Percentiles rank a stretch among this genome's conserved stretches.
Evolutionary conservation across 2,329 filamentous ascomycete genomes (phyloP).

Genomic region (Colletotrichum eremochloae): DNA sequence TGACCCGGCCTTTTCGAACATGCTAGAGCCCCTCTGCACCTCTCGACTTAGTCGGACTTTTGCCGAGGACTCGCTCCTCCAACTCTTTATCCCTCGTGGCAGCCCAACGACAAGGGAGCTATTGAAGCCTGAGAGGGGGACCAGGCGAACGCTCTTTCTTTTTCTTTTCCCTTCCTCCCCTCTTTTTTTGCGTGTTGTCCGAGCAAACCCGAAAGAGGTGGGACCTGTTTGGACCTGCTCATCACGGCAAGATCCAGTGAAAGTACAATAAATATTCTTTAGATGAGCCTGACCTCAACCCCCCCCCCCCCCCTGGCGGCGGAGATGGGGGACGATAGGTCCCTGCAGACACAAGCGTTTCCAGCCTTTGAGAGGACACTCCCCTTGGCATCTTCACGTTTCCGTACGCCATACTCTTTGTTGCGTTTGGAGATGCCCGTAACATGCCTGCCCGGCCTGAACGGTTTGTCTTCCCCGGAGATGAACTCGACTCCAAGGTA

Average conservation of each 20-base stretch:
- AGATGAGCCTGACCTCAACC: not conserved
- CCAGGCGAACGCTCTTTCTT: not conserved
- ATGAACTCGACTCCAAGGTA: not conserved
- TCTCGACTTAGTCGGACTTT: constrained; percentile 7
- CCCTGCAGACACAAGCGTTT: constrained; percentile 33
- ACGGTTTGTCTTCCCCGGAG: constrained; percentile 1
- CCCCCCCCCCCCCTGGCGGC: not conserved
- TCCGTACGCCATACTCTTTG: not conserved
- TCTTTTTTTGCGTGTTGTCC: not conserved
- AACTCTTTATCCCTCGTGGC: constrained; percentile 30
- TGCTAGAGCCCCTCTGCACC: not conserved
- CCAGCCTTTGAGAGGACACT: constrained; percentile 23
- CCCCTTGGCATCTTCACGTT: constrained; percentile 8
- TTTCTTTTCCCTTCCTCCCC: not conserved
- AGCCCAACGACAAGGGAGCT: constrained; percentile 36
- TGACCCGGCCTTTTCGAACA: not conserved
- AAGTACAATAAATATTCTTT: not conserved
- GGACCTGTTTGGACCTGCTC: constrained; percentile 1
- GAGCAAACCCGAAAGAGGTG: constrained; percentile 32
- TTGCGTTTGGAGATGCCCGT: constrained; percentile 16
- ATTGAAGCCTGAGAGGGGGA: constrained; percentile 8
- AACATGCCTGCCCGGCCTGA: constrained; percentile 7
- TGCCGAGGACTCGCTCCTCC: constrained; percentile 16
- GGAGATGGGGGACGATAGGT: constrained; percentile 5
- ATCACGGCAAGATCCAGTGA: constrained; percentile 12